A percentile compares a stretch with the other conserved stretches of the same genome.
Evolutionary conservation across 768 basidiomycete species (phyloP).

Genomic region (Cystobasidium onofrii): DNA sequence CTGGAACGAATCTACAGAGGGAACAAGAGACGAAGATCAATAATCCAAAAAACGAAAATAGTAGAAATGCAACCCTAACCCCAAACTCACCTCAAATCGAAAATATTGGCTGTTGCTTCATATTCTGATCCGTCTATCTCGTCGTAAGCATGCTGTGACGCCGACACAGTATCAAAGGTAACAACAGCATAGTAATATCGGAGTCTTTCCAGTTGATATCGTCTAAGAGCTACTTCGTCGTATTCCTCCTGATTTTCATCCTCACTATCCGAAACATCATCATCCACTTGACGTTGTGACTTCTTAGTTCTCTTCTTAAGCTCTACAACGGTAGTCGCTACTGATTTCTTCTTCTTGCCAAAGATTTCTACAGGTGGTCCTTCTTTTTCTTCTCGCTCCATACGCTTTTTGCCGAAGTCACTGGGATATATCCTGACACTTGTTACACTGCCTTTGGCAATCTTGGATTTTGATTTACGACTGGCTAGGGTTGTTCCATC

Average conservation of each 20-base stretch:
- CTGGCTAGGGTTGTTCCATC: conserved; percentile 33
- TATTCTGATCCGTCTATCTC: conserved; percentile 92
- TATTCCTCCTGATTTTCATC: conserved; percentile 57
- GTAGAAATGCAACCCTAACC: no score
- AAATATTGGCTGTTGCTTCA: conserved; percentile 90
- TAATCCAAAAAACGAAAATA: not conserved
- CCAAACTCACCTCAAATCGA: conserved; percentile 93
- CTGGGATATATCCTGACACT: conserved; percentile 83
- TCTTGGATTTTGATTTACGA: conserved; percentile 40
- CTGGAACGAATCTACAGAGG: conserved; percentile 37
- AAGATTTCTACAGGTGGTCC: conserved; percentile 84
- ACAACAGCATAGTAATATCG: conserved; percentile 96
- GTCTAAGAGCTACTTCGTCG: conserved; percentile 75
- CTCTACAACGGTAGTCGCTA: conserved; percentile 33
- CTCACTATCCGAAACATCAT: conserved; percentile 56
- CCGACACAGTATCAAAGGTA: conserved; percentile 68
- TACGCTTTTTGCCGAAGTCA: conserved; percentile 78
- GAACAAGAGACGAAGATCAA: not conserved
- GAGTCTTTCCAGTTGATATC: conserved; percentile 85
- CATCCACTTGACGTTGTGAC: conserved; percentile 35
- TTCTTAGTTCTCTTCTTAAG: conserved; percentile 51
- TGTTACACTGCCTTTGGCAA: conserved; percentile 60
- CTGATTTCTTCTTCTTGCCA: conserved; percentile 41
- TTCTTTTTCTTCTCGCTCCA: conserved; percentile 77
- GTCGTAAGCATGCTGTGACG: conserved; percentile 68